Base-by-base conservation (phyloP, 2,329 filamentous ascomycete species). In the Leptoxyphium fumago region DNA sequence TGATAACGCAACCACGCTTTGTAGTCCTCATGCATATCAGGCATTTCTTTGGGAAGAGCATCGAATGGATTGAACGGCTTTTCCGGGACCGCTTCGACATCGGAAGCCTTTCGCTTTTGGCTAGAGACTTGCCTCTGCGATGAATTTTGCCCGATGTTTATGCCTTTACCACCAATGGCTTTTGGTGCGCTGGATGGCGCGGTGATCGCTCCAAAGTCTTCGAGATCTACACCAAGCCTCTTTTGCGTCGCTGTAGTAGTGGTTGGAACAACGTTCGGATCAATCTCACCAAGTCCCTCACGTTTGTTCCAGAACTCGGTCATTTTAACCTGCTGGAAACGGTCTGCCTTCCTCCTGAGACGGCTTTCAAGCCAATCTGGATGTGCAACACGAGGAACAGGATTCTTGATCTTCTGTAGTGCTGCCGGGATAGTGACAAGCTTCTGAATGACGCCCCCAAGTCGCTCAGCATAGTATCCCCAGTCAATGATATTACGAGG, bases 341-440 rank as follows among this genome's bases (percentile, higher is more conserved):
- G 88, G 66, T 99, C 91, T 45, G 98, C 91, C 63, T 95, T 96
- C 62, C 82, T 81, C 52, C 91, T 85, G 63, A 98, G 95, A 43
- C 89, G 76, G 46, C 86, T 78, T 56, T 95, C 87, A 29, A 99
- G 74, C 91, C 91, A 99, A 44, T 98, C 93, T 0, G 91, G 91
- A 64, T 98, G 93, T 6, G 84, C 73, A 10, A 99, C 86, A 51
- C 93, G 75, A 11, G 91, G 93, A 1, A 96, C 89, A 0, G 91
- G 91, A 57, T 99, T 99, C 44, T 81, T 77, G 44, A 98, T 75
- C 64, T 94, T 96, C 61, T 98, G 91, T 42, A 98, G 71, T 2
- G 93, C 91, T 13, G 91, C 93, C 2, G 91, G 91, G 52, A 99
- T 99, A 1, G 93, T 98, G 59, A 99, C 94, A 44, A 99, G 76